Evolutionary conservation across 257 asterid species (phyloP).

Genomic region (Solanum etuberosum): DNA sequence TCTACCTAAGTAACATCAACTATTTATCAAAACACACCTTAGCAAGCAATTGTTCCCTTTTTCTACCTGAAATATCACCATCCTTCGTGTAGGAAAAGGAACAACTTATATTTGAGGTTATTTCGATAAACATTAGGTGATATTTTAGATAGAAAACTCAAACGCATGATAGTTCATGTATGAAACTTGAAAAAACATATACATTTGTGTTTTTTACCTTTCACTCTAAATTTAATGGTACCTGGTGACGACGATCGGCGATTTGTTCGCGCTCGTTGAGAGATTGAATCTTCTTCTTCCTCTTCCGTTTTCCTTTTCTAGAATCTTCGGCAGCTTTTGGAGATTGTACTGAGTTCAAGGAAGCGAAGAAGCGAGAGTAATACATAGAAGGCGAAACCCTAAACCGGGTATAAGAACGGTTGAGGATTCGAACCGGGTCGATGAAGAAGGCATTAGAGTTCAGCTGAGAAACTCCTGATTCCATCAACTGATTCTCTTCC

Average conservation of each 20-base stretch:
- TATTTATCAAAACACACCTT: no score
- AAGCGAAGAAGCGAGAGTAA: conserved; percentile 72
- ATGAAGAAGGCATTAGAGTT: conserved; percentile 35
- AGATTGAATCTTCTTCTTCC: conserved; percentile 18
- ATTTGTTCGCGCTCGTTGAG: conserved; percentile 59
- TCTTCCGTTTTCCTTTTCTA: conserved; percentile 50
- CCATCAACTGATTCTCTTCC: conserved; percentile 29
- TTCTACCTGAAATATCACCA: neutral
- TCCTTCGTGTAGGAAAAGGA: neutral
- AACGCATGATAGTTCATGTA: neutral
- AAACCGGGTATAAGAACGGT: conserved; percentile 55
- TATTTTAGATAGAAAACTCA: neutral
- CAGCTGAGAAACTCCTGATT: conserved; percentile 43
- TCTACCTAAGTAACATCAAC: neutral
- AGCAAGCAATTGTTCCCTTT: neutral
- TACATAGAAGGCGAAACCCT: conserved; percentile 53
- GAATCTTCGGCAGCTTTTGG: conserved; percentile 1
- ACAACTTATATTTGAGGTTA: neutral
- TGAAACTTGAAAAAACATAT: neutral
- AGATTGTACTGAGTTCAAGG: neutral
- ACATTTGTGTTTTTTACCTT: no score
- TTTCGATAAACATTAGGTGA: neutral
- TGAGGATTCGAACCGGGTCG: conserved; percentile 78
- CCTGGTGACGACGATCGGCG: conserved; percentile 85
- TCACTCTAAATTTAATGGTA: neutral